Base-by-base conservation (phyloP, 768 basidiomycete species). In the Suillus decipiens region DNA sequence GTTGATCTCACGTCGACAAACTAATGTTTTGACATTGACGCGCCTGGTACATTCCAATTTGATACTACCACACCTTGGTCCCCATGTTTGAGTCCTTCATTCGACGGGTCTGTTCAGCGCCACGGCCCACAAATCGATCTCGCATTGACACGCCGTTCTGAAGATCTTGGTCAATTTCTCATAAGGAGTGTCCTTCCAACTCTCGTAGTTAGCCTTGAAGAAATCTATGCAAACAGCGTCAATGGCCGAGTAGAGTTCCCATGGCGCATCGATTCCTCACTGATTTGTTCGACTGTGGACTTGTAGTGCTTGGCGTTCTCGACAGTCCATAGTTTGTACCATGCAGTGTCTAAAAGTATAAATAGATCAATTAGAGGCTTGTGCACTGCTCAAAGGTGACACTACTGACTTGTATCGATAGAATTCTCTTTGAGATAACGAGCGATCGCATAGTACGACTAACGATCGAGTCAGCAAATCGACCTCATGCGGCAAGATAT, bases 261-360 rank as follows among this genome's bases (percentile, higher is more conserved):
- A 22, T 22, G 2, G 54, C 14, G 9, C 22, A 37, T 9, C 1
- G 4, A 14, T 8, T 2, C 4, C 55, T 56, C 9, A 56, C 36
- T 37, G 36, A 56, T 37, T 56, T 56, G 55, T 10, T 24, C 22
- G 15, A 17, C 7, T 3, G 55, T 56, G 55, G 55, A 56, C 24
- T 28, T 56, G n/a, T 15, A 37, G 55, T 56, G 55, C 55, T 56
- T 56, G 15, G 55, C 55, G 14, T 56, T 56, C 15, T 56, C 55
- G 36, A 39, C 12, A 17, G 17, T 36, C 55, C 55, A 39, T 22
- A 56, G 1, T 37, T 28, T 56, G 55, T 56, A 39, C 55, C 55
- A 56, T 56, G 37, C 22, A 56, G 22, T 24, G 22, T 24, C 55
- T 56, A 11, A 14, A 36, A 24, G 8, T 0, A 24, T 9, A 10